Conservation (phyloP, 805 yeast genomes). For the Hanseniaspora meyeri region DNA sequence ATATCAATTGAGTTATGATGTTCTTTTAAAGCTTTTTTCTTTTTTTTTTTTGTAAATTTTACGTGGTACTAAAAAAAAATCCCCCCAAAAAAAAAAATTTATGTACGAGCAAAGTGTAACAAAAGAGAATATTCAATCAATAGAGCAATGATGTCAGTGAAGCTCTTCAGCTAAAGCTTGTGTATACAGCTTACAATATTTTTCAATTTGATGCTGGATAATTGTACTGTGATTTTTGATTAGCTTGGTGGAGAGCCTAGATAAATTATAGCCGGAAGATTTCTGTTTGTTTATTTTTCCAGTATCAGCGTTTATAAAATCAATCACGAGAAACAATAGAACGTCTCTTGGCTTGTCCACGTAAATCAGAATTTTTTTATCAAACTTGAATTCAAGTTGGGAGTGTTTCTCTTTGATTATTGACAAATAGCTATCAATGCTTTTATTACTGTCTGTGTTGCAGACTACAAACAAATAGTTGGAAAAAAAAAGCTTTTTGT, state of each 20-base stretch:
- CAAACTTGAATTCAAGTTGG: background rate
- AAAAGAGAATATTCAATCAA: background rate
- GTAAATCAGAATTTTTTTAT: background rate
- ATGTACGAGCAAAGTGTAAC: background rate
- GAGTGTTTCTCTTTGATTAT: background rate
- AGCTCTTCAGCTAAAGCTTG: background rate
- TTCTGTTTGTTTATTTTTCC: background rate
- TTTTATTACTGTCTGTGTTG: background rate
- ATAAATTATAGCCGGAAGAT: background rate
- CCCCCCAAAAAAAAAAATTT: too few relatives aligned
- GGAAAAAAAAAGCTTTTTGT: background rate
- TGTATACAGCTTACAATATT: background rate
- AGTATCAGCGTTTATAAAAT: background rate
- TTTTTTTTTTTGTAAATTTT: background rate
- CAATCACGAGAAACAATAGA: background rate
- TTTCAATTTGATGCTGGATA: background rate
- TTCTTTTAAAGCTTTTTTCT: background rate
- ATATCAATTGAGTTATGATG: background rate
- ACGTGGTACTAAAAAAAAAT: background rate
- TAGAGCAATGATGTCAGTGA: too few relatives aligned
- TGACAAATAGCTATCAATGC: background rate
- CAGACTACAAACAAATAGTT: background rate
- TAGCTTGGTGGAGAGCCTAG: background rate
- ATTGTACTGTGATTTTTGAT: background rate
- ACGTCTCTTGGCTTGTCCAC: background rate